Evolutionary conservation across 352 stramenopile genomes (phyloP), one percentile per base, ranked within the genome.

Genomic region (Phytophthora rubi): DNA sequence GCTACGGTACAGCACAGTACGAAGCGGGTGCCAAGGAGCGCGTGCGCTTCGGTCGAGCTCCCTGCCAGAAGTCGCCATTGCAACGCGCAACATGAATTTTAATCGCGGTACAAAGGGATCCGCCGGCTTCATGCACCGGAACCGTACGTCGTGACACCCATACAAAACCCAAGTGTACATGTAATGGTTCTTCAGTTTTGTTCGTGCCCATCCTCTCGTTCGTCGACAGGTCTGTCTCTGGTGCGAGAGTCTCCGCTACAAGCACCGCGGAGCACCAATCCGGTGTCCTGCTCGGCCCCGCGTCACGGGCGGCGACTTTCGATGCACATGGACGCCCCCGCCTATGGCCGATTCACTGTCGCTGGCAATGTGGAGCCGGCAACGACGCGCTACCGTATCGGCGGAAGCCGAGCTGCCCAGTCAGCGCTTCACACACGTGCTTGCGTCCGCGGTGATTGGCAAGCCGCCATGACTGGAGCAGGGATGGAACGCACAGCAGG

Each of bases 161-260:
- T 68, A 73, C 61, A 64, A 63, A 73, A 6, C 10, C 2, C 44
- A 73, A 73, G 53, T 64, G 9, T 44, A 26, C 5, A 21, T 21
- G 18, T 21, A 21, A 21, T 10, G 21, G 7, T 23, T 48, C 62
- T 59, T 69, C 62, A 69, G 45, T 26, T 58, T 59, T 54, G 16
- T 51, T 56, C n/a, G 26, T 49, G 65, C 65, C 51, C 65, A 73
- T 73, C 65, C 52, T 55, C 45, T 61, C 21, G 37, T 66, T 74
- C 67, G 67, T 70, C 67, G 44, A 74, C 67, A 70, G 60, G 62
- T 71, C 55, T 67, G 61, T 73, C 68, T 75, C 68, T 73, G 56
- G 66, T 55, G 32, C 59, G 26, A 12, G 15, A 33, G 39, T 45
- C 49, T 48, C 47, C 35, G 26, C n/a, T 59, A 18, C 44, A 32